Base-by-base conservation (phyloP, 331 rosid genomes). In the Saraca asoca region DNA sequence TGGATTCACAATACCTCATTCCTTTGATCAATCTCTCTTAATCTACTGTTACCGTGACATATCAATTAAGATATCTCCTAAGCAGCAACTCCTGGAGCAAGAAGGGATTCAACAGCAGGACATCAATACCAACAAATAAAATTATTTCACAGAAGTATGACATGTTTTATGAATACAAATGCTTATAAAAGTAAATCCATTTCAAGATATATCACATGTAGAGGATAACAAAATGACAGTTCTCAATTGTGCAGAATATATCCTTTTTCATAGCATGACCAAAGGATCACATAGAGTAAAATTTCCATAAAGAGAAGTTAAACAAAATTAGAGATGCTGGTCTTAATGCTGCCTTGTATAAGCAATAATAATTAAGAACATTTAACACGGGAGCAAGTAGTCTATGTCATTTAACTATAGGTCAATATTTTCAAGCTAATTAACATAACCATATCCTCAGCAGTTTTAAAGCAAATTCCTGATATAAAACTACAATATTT, bases 1-100 rank as follows among this genome's bases (percentile, higher is more conserved):
- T 80, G 81, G 79, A 88, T 77, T 86, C 93, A 86, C 88, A 82
- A 85, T 75, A 81, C 88, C 79, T 82, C 78, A 65, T 71, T 66
- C 78, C 73, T 77, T 71, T 75, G 31, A 24, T 24, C 31, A 24
- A 71, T 66, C 74, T 77, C 60, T 80, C 73, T 78, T 86, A 78
- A 79, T 73, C 88, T 83, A 75, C 62, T 31, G 70, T 77, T 76
- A 82, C 81, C 85, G 71, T 80, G 79, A 77, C 69, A 77, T 70
- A 69, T 74, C 86, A 78, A 83, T 81, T 75, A 69, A 69, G 80
- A 79, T 80, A 83, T 83, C 79, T 81, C 80, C 98, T 91, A 91
- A 3, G 96, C 79, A 82, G 92, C 92, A 73, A 88, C 87, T 81
- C 96, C 98, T 91, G 87, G 80, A 78, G 34, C 63, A 77, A 70